Conservation (phyloP, 2,329 filamentous ascomycete genomes). For the Chaetomiaceae sp. region DNA sequence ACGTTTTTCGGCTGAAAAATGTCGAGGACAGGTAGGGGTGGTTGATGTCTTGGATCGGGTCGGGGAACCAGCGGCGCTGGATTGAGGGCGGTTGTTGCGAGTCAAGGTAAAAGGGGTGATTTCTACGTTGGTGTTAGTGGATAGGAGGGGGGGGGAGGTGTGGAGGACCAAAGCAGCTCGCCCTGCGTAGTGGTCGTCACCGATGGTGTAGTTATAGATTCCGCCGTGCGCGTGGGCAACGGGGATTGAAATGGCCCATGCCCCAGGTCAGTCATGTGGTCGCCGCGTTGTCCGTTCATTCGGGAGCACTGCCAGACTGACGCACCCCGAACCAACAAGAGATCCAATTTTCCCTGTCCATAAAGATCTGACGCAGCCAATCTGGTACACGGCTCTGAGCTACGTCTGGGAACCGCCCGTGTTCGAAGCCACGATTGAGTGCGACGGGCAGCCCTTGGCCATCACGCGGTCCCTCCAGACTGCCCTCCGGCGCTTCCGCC, state of each 20-base stretch:
- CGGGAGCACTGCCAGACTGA: too few relatives aligned
- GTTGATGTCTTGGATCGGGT: slow-evolving; percentile 3
- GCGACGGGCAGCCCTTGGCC: background rate
- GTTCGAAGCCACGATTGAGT: background rate
- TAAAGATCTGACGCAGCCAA: background rate
- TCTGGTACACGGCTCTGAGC: background rate
- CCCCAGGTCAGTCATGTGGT: too few relatives aligned
- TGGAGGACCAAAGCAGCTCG: too few relatives aligned
- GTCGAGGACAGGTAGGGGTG: slow-evolving; percentile 5
- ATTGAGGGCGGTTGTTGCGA: background rate
- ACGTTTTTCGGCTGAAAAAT: background rate
- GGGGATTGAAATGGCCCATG: too few relatives aligned
- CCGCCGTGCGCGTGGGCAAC: background rate
- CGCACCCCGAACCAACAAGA: background rate
- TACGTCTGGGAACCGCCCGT: background rate
- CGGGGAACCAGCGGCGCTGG: slow-evolving; percentile 6
- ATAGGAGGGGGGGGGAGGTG: too few relatives aligned
- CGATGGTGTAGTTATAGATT: slow-evolving; percentile 9
- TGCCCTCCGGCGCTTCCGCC: background rate
- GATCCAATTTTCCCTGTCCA: background rate
- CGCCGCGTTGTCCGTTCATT: too few relatives aligned
- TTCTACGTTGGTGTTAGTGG: too few relatives aligned
- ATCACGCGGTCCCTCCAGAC: background rate
- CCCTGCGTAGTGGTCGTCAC: slow-evolving; percentile 4
- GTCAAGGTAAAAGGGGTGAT: background rate